Conservation (phyloP, 202 grass and related monocot species). For the Panicum hallii region DNA sequence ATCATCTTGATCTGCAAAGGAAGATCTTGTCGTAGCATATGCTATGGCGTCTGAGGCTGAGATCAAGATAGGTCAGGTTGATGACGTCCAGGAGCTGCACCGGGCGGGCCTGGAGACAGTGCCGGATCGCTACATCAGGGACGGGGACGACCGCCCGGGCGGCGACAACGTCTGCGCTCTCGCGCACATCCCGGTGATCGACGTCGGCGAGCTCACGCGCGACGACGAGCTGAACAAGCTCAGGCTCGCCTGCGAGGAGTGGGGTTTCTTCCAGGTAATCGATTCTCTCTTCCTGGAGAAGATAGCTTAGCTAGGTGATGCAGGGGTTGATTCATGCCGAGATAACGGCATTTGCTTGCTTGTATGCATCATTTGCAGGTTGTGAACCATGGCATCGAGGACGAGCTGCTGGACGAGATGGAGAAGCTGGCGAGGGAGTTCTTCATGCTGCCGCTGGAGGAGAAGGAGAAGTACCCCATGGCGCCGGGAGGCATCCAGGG, state of each 20-base stretch:
- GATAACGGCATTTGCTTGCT: too few species aligned
- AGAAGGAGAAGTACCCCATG: slow-evolving; percentile 88
- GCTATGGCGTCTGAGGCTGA: slow-evolving; percentile 41
- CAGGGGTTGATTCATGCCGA: not conserved
- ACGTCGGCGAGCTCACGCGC: slow-evolving; percentile 56
- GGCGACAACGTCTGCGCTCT: slow-evolving; percentile 21
- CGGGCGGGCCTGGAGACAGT: slow-evolving; percentile 41
- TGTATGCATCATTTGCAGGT: slow-evolving; percentile 38
- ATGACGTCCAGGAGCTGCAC: slow-evolving; percentile 84
- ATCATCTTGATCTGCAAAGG: not conserved
- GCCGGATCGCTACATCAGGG: slow-evolving; percentile 76
- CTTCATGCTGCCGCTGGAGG: slow-evolving; percentile 93
- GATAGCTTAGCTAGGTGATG: too few species aligned
- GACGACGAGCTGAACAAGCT: slow-evolving; percentile 51
- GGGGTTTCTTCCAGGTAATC: slow-evolving; percentile 88
- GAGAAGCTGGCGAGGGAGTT: slow-evolving; percentile 64
- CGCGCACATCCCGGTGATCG: slow-evolving; percentile 65
- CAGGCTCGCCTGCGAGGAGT: slow-evolving; percentile 70
- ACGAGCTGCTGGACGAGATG: slow-evolving; percentile 65
- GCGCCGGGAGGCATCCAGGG: slow-evolving; percentile 83
- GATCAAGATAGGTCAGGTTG: slow-evolving; percentile 56
- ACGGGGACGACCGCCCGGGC: slow-evolving; percentile 57
- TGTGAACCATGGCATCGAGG: slow-evolving; percentile 79
- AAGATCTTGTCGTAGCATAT: not conserved
- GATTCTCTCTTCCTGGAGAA: not conserved